phyloP scores from a whole-genome alignment of 495 filamentous ascomycete species.

The Acidomyces sp. region DNA sequence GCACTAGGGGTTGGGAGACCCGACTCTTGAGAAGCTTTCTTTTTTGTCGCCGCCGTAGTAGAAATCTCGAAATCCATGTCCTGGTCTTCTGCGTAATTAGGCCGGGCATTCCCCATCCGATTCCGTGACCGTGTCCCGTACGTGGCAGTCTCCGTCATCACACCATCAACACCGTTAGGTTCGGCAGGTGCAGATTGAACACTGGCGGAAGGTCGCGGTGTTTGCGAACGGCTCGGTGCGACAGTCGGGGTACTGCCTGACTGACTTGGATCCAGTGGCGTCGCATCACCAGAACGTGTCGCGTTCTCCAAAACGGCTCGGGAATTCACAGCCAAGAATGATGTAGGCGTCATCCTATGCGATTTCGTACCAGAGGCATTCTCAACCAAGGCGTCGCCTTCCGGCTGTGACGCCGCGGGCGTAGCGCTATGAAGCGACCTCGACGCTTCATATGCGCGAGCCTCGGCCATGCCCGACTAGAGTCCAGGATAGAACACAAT shows the following conservation, averaged over 20 bases:
- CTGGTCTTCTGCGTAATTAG: conserved; percentile 94
- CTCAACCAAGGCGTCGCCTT: no score
- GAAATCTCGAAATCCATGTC: conserved; percentile 67
- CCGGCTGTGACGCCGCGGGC: no score
- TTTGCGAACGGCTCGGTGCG: conserved; percentile 4
- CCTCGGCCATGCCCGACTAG: no score
- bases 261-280: not conserved
- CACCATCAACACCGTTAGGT: conserved; percentile 9
- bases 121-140: conserved; percentile 96
- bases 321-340: conserved; percentile 12
- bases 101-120: conserved; percentile 62
- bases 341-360: not conserved
- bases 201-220: conserved; percentile 6
- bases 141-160: conserved; percentile 35
- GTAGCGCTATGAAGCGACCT: no score
- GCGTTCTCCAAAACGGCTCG: conserved; percentile 1
- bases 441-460: no score
- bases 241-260: conserved; percentile 3
- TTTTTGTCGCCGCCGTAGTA: conserved; percentile 10
- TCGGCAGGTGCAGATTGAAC: not conserved
- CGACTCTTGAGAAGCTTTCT: conserved; percentile 14
- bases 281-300: conserved; percentile 1
- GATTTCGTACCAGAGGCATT: not conserved
- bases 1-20: conserved; percentile 7
- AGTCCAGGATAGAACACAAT: no score